These are phyloP conservation scores for Obba rivulosa DNA, from an alignment of 768 basidiomycete species.

Conservation along the genomic window DNA sequence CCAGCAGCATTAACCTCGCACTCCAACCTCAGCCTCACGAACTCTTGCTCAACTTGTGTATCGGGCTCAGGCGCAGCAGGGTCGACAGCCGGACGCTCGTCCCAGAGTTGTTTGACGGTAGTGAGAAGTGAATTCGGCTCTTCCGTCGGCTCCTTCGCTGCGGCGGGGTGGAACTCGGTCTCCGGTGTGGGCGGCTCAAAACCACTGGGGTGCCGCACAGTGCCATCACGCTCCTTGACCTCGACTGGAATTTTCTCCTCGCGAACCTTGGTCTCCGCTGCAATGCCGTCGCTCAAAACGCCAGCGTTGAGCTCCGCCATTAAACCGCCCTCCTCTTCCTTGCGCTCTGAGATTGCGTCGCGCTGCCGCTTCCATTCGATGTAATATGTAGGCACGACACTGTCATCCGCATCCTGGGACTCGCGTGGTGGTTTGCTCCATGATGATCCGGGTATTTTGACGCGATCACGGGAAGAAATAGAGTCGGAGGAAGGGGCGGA, in stretches of 20 bases:
- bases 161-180: constrained; percentile 28
- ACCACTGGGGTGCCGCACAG: constrained; percentile 35
- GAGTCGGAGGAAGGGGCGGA: background rate
- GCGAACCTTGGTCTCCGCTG: constrained; percentile 18
- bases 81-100: constrained; percentile 12
- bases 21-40: constrained; percentile 4
- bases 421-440: constrained; percentile 21
- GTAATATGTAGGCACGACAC: constrained; percentile 24
- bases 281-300: constrained; percentile 23
- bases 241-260: constrained; percentile 40
- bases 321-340: constrained; percentile 22
- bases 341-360: constrained; percentile 20
- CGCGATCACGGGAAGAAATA: constrained; percentile 11
- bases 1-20: background rate
- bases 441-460: constrained; percentile 14
- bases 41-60: constrained; percentile 8
- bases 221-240: constrained; percentile 32
- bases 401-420: constrained; percentile 23
- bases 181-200: constrained; percentile 39
- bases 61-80: constrained; percentile 1
- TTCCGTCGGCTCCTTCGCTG: constrained; percentile 14
- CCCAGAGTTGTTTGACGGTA: constrained; percentile 21
- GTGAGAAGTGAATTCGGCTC: constrained; percentile 12
- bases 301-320: constrained; percentile 26
- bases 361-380: constrained; percentile 23